phyloP scores from a whole-genome alignment of 345 rosid genomes.

The Kernera saxatilis region DNA sequence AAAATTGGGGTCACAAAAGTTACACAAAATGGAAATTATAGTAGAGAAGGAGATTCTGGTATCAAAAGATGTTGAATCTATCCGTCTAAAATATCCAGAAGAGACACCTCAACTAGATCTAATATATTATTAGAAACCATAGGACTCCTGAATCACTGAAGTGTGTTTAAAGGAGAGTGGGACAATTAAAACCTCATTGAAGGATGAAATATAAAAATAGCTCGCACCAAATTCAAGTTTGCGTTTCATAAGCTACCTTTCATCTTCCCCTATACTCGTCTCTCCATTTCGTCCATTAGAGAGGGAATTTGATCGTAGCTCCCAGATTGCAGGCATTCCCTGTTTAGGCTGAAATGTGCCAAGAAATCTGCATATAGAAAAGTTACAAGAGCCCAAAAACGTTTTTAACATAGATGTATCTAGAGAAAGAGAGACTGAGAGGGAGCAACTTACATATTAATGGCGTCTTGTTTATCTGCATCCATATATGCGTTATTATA shows the following conservation, averaged over 20 bases:
- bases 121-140: neutral
- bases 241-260: constrained; percentile 43
- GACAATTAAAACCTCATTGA: neutral
- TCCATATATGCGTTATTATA: constrained; percentile 93
- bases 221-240: constrained; percentile 2
- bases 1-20: neutral
- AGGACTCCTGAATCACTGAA: neutral
- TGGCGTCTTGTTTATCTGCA: constrained; percentile 81
- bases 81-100: neutral
- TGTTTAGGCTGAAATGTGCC: constrained; percentile 71
- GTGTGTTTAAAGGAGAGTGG: neutral
- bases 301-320: constrained; percentile 54
- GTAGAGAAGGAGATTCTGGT: neutral
- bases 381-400: neutral
- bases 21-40: neutral
- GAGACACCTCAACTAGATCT: neutral
- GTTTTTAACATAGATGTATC: neutral
- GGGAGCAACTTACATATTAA: constrained; percentile 61
- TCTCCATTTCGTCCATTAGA: constrained; percentile 50
- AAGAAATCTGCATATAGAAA: constrained; percentile 58
- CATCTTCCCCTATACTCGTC: constrained; percentile 44
- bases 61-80: neutral
- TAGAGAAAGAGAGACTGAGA: neutral
- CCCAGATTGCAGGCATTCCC: constrained; percentile 73
- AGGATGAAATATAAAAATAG: neutral